A percentile compares a stretch with the other conserved stretches of the same genome.
These are phyloP conservation scores for Podaxis sp. DNA, from an alignment of 768 basidiomycete species.

Conservation along the genomic window DNA sequence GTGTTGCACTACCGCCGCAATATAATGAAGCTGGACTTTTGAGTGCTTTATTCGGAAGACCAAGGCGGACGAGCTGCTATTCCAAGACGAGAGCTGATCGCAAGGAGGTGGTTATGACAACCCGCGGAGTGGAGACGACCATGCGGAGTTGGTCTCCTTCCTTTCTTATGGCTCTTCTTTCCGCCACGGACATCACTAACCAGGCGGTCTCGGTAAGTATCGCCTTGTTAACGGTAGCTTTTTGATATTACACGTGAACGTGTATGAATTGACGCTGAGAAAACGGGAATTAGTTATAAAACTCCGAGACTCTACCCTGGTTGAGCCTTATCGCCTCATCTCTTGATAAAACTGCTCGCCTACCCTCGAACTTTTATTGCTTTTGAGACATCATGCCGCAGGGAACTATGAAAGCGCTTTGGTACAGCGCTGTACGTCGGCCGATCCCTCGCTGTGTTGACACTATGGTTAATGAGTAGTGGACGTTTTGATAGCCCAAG, in stretches of 20 bases:
- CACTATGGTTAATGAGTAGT: not conserved
- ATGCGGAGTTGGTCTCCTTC: not conserved
- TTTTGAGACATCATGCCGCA: slow-evolving; percentile 1
- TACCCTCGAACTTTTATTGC: not conserved
- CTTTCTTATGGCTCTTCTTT: not conserved
- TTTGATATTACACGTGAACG: not conserved
- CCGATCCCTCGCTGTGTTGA: not conserved
- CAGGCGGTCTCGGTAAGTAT: not conserved
- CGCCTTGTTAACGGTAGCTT: not conserved
- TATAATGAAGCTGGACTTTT: not conserved
- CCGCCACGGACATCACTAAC: not conserved
- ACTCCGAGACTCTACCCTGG: not conserved
- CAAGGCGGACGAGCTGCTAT: not conserved
- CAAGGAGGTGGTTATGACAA: not conserved
- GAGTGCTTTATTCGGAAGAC: not conserved
- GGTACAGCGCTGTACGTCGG: slow-evolving; percentile 14
- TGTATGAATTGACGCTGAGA: not conserved
- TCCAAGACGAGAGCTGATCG: not conserved
- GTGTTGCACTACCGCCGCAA: not conserved
- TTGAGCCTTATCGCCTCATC: not conserved
- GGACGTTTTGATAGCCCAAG: slow-evolving; percentile 29
- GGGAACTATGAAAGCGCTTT: slow-evolving; percentile 15
- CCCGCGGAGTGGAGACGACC: not conserved
- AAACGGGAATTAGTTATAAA: not conserved
- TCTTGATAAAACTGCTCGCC: not conserved